Percentiles rank a stretch among this genome's conserved stretches.
Conservation (phyloP, 1,139 yeast species). For the Suhomyces ambrosiae region DNA sequence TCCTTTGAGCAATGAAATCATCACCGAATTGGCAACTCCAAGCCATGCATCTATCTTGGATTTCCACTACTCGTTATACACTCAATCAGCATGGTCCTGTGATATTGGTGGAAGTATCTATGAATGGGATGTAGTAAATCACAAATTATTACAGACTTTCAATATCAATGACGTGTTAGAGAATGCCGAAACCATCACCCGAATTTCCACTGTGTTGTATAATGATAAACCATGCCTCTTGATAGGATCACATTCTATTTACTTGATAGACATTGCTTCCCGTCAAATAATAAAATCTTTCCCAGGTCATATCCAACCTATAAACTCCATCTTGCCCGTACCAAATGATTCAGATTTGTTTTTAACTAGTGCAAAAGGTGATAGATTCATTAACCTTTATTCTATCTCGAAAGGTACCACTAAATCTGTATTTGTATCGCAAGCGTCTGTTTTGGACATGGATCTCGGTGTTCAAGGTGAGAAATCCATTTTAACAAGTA, state of each 20-base stretch:
- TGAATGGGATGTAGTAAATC: slow-evolving; percentile 62
- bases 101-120: slow-evolving; percentile 63
- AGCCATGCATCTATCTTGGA: slow-evolving; percentile 55
- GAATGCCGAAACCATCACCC: slow-evolving; percentile 34
- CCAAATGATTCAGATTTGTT: slow-evolving; percentile 44
- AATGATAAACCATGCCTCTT: slow-evolving; percentile 50
- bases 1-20: slow-evolving; percentile 61
- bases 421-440: slow-evolving; percentile 63
- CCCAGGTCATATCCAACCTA: slow-evolving; percentile 76
- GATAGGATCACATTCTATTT: slow-evolving; percentile 65
- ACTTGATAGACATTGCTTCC: slow-evolving; percentile 46
- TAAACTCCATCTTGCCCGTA: slow-evolving; percentile 48
- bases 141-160: slow-evolving; percentile 43
- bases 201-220: slow-evolving; percentile 37
- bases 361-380: slow-evolving; percentile 71
- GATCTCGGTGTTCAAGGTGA: slow-evolving; percentile 39
- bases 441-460: slow-evolving; percentile 54
- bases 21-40: slow-evolving; percentile 54
- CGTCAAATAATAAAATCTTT: slow-evolving; percentile 48
- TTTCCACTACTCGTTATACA: slow-evolving; percentile 45
- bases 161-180: slow-evolving; percentile 43
- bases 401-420: slow-evolving; percentile 48
- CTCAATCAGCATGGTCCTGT: slow-evolving; percentile 59
- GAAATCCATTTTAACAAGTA: slow-evolving; percentile 50
- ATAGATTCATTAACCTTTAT: slow-evolving; percentile 76